Base-by-base conservation (phyloP, 1,284 basidiomycete species). In the Austropuccinia psidii region DNA sequence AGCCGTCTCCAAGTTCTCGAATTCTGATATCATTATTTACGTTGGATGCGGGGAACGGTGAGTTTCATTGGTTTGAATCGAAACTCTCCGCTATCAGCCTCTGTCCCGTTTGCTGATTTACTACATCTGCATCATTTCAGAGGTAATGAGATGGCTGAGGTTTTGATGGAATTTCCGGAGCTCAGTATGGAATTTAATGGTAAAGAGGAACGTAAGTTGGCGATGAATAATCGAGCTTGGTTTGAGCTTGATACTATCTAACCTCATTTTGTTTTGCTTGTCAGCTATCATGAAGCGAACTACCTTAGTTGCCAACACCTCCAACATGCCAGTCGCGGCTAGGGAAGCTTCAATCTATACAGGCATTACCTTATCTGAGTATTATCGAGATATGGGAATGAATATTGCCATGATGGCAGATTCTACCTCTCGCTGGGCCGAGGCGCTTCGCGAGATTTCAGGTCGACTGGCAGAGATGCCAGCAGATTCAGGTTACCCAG, bases 351-450 rank as follows among this genome's bases (percentile, higher is more conserved):
- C 95, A 54, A 98, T 99, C 82, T 99, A 99, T 84, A 99, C 96
- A 50, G 96, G 96, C 80, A 98, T 99, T 84, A 99, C 96, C 0
- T 87, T 98, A 27, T 95, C 95, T 55, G 95, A 99, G 81, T 99
- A 98, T 84, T 98, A 96, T 89, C 91, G 95, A 83, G 95, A 98
- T 83, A 94, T 98, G 82, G 95, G 96, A 37, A 89, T 87, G 80
- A 94, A 98, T 80, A 95, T 99, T 37, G 89, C 95, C 64, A 99
- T 99, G 96, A 98, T 98, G 94, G 96, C 95, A 61, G 96, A 98
- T 82, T 98, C 95, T 7, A 98, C 96, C 0, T 97, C 93, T 35
- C 93, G 96, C 79, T 99, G 96, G 96, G 96, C 96, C 66, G 96
- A 99, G 82, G 96, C 96, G 39, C 84, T 99, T 64, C 93, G 96